phyloP scores from a whole-genome alignment of 2,329 filamentous ascomycete species.

The Reticulascus tulasneorum region DNA sequence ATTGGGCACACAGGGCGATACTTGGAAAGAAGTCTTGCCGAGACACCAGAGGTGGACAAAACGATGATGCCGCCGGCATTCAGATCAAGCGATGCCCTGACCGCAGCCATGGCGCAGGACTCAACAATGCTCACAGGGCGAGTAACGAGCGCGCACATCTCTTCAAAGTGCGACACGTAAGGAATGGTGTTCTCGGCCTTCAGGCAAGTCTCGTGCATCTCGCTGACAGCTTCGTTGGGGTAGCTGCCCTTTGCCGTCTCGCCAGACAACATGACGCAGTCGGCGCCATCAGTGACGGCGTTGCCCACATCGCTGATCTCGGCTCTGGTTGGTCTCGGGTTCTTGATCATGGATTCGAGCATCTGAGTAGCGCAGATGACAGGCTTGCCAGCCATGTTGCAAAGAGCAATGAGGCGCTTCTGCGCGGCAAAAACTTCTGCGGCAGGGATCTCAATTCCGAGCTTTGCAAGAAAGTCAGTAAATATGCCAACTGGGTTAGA shows the following conservation, averaged over 20 bases:
- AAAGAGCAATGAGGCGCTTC: conserved; percentile 99
- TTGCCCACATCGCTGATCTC: conserved; percentile 99
- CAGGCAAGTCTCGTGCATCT: conserved; percentile 98
- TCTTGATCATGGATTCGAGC: conserved; percentile 99
- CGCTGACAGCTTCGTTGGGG: conserved; percentile 83
- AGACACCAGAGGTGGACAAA: conserved; percentile 91
- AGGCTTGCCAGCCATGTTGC: conserved; percentile 98
- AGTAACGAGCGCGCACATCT: conserved; percentile 78
- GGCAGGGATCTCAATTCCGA: conserved; percentile 97
- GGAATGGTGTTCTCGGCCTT: conserved; percentile 96
- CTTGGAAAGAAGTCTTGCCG: conserved; percentile 93
- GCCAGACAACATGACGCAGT: conserved; percentile 99
- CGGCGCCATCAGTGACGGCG: conserved; percentile 92
- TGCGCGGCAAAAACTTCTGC: conserved; percentile 98
- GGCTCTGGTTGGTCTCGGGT: conserved; percentile 94
- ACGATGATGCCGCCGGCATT: conserved; percentile 96
- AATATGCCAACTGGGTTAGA: too few relatives aligned
- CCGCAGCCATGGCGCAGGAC: conserved; percentile 95
- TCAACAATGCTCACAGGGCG: conserved; percentile 85
- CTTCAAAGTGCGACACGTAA: conserved; percentile 94
- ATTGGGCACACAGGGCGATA: conserved; percentile 98
- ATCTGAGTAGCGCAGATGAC: conserved; percentile 99
- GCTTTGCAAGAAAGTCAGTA: too few relatives aligned
- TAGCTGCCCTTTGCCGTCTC: conserved; percentile 98
- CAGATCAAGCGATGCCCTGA: conserved; percentile 91